Percentiles rank a stretch among this genome's conserved stretches.
Conservation (phyloP, 2,329 filamentous ascomycete genomes). For the Alternaria ethzedia region DNA sequence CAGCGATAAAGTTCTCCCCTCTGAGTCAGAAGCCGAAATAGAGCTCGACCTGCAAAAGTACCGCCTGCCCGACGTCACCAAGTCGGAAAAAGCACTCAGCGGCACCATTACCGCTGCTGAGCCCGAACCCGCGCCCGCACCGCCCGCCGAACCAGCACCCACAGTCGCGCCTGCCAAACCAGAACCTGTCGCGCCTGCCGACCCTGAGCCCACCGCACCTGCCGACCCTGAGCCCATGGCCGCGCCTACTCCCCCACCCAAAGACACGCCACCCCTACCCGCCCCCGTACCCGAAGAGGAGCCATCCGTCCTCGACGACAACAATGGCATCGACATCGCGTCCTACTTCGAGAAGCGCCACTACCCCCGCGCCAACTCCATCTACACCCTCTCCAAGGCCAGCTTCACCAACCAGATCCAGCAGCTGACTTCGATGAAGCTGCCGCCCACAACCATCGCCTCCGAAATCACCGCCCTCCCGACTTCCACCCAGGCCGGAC, state of each 20-base stretch:
- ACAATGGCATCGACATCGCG: conserved; percentile 56
- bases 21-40: conserved; percentile 55
- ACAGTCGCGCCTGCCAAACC: conserved; percentile 22
- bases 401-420: conserved; percentile 94
- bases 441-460: conserved; percentile 85
- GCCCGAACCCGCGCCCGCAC: conserved; percentile 42
- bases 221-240: background rate
- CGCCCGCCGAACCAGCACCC: conserved; percentile 27
- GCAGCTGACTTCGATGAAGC: conserved; percentile 86
- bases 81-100: conserved; percentile 60
- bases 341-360: conserved; percentile 72
- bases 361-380: conserved; percentile 72
- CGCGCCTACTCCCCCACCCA: conserved; percentile 13
- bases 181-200: conserved; percentile 26
- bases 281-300: conserved; percentile 41
- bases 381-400: conserved; percentile 89
- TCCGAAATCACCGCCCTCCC: conserved; percentile 84
- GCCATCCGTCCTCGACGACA: conserved; percentile 41
- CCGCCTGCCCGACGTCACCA: conserved; percentile 73
- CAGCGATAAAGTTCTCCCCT: conserved; percentile 61
- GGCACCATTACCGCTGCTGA: conserved; percentile 42
- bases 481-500: conserved; percentile 82
- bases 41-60: conserved; percentile 72
- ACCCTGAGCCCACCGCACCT: conserved; percentile 21
- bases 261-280: conserved; percentile 34